Evolutionary conservation across 352 stramenopile genomes (phyloP), one percentile per base, ranked within the genome.

Genomic region (Pythium apleroticum): DNA sequence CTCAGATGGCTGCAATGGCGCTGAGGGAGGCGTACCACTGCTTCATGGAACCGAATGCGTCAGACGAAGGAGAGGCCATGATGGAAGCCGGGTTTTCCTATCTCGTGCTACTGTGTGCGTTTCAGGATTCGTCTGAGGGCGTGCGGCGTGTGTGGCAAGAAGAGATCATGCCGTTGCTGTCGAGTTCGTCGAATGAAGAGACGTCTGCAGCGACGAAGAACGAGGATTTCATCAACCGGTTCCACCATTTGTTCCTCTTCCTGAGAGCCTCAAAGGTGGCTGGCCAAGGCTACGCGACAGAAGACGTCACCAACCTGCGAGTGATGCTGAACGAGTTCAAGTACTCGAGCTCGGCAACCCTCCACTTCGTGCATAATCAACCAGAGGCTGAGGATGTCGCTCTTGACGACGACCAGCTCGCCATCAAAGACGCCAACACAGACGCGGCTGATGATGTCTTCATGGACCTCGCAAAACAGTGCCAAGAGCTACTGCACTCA

Each of bases 11-110:
- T 9, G 45, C 33, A 25, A 49, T 63, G n/a, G 45, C 54, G 17
- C 52, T 68, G 20, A 22, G 57, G 25, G 62, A 59, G 24, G 62
- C 62, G 1, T 43, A 57, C 10, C 28, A 31, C 15, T 28, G 22
- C 22, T 19, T 57, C 10, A 17, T 45, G 10, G 19, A 53, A 5
- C 8, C 27, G 22, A 4, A 20, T 30, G 7, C 25, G 7, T 43
- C 43, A 31, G 63, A 57, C 20, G 55, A 60, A 15, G 63, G 55
- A 54, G 14, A 54, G 7, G 19, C 68, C 41, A 77, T 71, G 17
- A 60, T 87, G 49, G 78, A 88, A 49, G 54, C 84, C 11, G 71
- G 71, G 3, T 76, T 76, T 3, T 75, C 68, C 37, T 88, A 89
- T 55, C 72, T 91, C 28, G 50, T 81, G 1, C 43, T 56, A 39